phyloP scores from a whole-genome alignment of 805 yeast genomes.

The Myxozyma monticola region DNA sequence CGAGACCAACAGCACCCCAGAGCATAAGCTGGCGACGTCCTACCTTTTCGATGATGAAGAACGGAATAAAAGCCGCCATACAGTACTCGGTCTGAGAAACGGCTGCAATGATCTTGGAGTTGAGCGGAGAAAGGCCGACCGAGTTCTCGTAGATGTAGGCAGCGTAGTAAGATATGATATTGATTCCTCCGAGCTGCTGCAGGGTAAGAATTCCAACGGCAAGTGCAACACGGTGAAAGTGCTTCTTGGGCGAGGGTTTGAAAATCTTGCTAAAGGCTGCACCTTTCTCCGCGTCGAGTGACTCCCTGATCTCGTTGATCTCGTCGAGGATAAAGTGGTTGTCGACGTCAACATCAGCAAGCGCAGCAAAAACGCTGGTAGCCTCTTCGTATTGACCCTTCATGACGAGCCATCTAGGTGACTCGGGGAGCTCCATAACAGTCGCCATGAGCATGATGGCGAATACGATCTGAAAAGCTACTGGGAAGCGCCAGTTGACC shows the following conservation, averaged over 20 bases:
- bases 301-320: slow-evolving; percentile 28
- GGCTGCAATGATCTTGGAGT: slow-evolving; percentile 48
- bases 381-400: slow-evolving; percentile 68
- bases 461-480: slow-evolving; percentile 68
- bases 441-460: slow-evolving; percentile 55
- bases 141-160: slow-evolving; percentile 54
- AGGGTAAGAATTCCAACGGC: slow-evolving; percentile 48
- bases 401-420: slow-evolving; percentile 80
- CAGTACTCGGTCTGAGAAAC: slow-evolving; percentile 46
- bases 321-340: slow-evolving; percentile 41
- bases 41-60: slow-evolving; percentile 67
- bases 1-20: slow-evolving; percentile 48
- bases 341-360: slow-evolving; percentile 39
- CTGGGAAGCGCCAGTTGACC: slow-evolving; percentile 74
- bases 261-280: slow-evolving; percentile 34
- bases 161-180: slow-evolving; percentile 59
- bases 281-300: slow-evolving; percentile 17
- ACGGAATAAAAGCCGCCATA: slow-evolving; percentile 54
- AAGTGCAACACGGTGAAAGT: slow-evolving; percentile 51
- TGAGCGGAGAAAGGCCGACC: slow-evolving; percentile 47
- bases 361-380: slow-evolving; percentile 11
- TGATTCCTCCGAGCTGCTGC: slow-evolving; percentile 57
- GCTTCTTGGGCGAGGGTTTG: slow-evolving; percentile 32
- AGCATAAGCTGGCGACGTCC: slow-evolving; percentile 68
- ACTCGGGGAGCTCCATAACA: slow-evolving; percentile 70